Evolutionary conservation across 2,329 filamentous ascomycete species (phyloP), one percentile per base, ranked within the genome.

Genomic region (Cytospora piceicola): DNA sequence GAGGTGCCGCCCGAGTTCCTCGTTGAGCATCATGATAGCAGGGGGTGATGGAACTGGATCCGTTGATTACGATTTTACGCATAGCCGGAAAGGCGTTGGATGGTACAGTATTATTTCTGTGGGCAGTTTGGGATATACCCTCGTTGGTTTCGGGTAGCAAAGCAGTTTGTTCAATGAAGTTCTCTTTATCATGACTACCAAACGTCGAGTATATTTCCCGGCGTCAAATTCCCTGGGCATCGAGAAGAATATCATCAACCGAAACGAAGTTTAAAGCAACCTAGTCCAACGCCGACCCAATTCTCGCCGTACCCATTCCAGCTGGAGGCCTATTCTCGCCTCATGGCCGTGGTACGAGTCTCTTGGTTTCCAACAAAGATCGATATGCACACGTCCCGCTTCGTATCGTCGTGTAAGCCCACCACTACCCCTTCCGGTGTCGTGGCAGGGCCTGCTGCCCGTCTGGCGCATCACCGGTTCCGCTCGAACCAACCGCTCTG

Each of bases 401-500:
- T 24, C 46, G n/a, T 49, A 5, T 49, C n/a, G 46, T 49, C 22
- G n/a, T 12, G n/a, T 22, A 14, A 49, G n/a, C 46, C n/a, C 46
- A 4, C 46, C n/a, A 49, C 22, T 8, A 49, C 9, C n/a, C 9
- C 4, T 22, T 9, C 2, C 9, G 46, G n/a, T 49, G 14, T 49
- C 46, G 46, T 22, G 11, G 8, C 46, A 49, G n/a, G 46, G n/a
- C n/a, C n/a, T 49, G 46, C n/a, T 49, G 46, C n/a, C 46, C 22
- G n/a, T 22, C 46, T 49, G 14, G 14, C 22, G 53, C 27, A 39
- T 46, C 82, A 96, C 81, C 94, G 87, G 78, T 88, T 94, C 75
- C 95, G 87, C 82, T 97, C 94, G 77, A 99, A 99, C 80, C 89
- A 99, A 67, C 90, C 86, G 75, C 92, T 96, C 58, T 91, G 90